Percentiles rank a stretch among this genome's conserved stretches.
Evolutionary conservation across 2,329 filamentous ascomycete genomes (phyloP).

Genomic region (Epichloe glyceriae): DNA sequence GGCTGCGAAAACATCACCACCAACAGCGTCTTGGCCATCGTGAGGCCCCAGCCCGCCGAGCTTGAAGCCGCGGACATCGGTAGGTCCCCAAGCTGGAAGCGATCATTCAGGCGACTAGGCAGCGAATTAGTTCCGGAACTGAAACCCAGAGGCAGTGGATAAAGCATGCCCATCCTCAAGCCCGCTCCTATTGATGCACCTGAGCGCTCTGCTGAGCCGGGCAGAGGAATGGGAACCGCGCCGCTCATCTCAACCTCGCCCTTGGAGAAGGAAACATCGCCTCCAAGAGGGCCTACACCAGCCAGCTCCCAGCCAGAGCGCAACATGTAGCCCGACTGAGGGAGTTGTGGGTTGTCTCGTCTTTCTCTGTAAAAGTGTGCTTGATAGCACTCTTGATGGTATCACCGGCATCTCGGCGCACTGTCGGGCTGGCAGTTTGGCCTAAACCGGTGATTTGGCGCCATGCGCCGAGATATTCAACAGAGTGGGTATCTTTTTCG

Average conservation of each 20-base stretch:
- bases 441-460: slow-evolving; percentile 74
- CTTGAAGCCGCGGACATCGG: slow-evolving; percentile 87
- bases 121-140: slow-evolving; percentile 36
- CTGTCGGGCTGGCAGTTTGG: slow-evolving; percentile 62
- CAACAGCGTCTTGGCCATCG: slow-evolving; percentile 74
- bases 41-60: slow-evolving; percentile 79
- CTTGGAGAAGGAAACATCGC: slow-evolving; percentile 91
- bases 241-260: slow-evolving; percentile 73
- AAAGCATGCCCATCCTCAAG: slow-evolving; percentile 69
- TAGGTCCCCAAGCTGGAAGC: slow-evolving; percentile 93
- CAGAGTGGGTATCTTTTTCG: slow-evolving; percentile 56
- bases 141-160: slow-evolving; percentile 59
- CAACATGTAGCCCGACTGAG: slow-evolving; percentile 67
- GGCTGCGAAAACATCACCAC: slow-evolving; percentile 84
- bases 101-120: slow-evolving; percentile 77
- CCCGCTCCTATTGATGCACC: slow-evolving; percentile 76
- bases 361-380: slow-evolving; percentile 67
- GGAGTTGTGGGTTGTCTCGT: slow-evolving; percentile 75
- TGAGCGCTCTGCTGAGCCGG: slow-evolving; percentile 53
- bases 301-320: slow-evolving; percentile 75
- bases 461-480: slow-evolving; percentile 75
- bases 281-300: slow-evolving; percentile 68
- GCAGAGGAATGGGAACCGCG: slow-evolving; percentile 60
- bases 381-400: slow-evolving; percentile 78
- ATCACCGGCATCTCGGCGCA: slow-evolving; percentile 79